Base-by-base conservation (phyloP, 129 eudicot species). In the carrot (Daucus carota) region DNA sequence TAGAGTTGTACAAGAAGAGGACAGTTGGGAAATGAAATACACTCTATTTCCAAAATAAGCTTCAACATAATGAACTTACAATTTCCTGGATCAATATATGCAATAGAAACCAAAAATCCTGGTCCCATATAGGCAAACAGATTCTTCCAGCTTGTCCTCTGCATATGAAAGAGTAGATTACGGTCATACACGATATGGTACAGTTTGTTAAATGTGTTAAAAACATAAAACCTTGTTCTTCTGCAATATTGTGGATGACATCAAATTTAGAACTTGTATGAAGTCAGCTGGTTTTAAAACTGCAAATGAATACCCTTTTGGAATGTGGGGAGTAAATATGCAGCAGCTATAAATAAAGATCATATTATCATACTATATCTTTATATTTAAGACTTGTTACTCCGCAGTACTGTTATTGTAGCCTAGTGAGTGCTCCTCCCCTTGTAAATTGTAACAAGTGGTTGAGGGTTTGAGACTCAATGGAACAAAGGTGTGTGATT, bases 21-120 rank as follows among this genome's bases (percentile, higher is more conserved):
- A 76, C 81, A 74, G 73, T 76, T 54, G 63, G 50, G 42, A 60
- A 70, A 79, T 59, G 63, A 71, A 48, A 78, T 26, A 10, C 17
- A 6, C 1, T 57, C 26, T 45, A 65, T 42, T 54, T 10, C 5
- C 16, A 40, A 12, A 65, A 68, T 20, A 77, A 74, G 26, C n/a
- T 28, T 50, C 9, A 70, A 77, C 15, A 48, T 13, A 34, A 34
- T 72, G 0, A 78, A 67, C 95, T 87, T 89, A 95, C 99, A 89
- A 59, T 95, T 95, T 78, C 99, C 99, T 36, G 99, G 99, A 86
- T 95, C 99, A 34, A 95, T 95, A 50, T 95, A 95, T 48, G 99
- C 99, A 65, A 95, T 95, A 43, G 93, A 91, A 78, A 95, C 99
- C 57, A 95, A 97, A 82, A 95, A 95, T 22, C 99, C 99, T 43